Base-by-base conservation (phyloP, 2,329 filamentous ascomycete genomes). In the Fusarium ambrosium region DNA sequence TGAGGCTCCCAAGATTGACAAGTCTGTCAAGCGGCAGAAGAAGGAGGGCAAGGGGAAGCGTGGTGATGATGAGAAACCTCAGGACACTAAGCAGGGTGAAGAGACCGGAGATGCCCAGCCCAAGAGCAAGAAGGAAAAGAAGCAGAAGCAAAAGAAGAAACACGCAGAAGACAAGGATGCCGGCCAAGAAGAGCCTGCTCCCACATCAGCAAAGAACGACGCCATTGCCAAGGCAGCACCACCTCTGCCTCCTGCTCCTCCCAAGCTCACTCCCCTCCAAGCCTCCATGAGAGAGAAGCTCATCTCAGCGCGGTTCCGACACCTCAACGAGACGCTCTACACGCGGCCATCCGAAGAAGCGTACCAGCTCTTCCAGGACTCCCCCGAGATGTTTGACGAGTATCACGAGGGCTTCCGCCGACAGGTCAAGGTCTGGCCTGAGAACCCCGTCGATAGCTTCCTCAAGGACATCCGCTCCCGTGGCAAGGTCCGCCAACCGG, bases 401-500 rank as follows among this genome's bases (percentile, higher is more conserved):
- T 99, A 99, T 84, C 97, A 99, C 85, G 93, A 95, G 71, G 97
- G 97, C 37, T 99, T 99, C 88, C 93, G 95, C 1, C 94, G 95
- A 63, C 97, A 99, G 85, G 97, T 98, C 69, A 92, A 94, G 80
- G 93, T 95, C 3, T 99, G 97, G 97, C 97, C 97, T 9, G 94
- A 96, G 80, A 99, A 99, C 84, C 97, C 97, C 0, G 95, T 99
- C 56, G 94, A 98, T 82, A 91, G 90, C 68, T 98, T 97, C 85
- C 92, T 98, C 74, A 81, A 85, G 32, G 89, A 92, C 61, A 91
- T 98, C 74, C 88, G 91, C 66, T 81, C 84, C 18, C 91, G 96
- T n/a, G 94, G 89, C 22, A 89, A 88, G 58, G 84, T 91, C 22
- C 83, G 83, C 29, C 74, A 80, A 39, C 79, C 79, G 14, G 67